A percentile compares a stretch with the other conserved stretches of the same genome.
phyloP scores from a whole-genome alignment of 768 basidiomycete species.

The Leccinum truebloodii region DNA sequence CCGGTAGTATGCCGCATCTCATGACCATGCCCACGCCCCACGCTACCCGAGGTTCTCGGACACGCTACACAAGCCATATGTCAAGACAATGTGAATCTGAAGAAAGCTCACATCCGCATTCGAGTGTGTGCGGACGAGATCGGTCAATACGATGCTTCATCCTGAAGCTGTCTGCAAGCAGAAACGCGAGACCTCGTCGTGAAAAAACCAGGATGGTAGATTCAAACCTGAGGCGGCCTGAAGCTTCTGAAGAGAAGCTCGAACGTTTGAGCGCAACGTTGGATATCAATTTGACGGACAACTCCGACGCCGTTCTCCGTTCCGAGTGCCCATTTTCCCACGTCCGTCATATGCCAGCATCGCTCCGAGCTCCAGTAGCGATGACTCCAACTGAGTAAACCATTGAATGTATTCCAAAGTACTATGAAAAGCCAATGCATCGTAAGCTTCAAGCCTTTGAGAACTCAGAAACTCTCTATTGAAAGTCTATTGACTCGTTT shows the following conservation, averaged over 20 bases:
- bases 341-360: too few species aligned
- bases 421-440: background rate
- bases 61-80: background rate
- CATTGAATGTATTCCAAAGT: too few species aligned
- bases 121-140: background rate
- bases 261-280: background rate
- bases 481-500: background rate
- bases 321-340: background rate
- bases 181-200: background rate
- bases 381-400: background rate
- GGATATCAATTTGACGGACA: too few species aligned
- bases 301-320: too few species aligned
- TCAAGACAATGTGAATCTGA: too few species aligned
- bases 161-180: background rate
- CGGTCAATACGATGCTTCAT: background rate
- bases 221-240: too few species aligned
- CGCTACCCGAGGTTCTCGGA: background rate
- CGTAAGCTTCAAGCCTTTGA: background rate
- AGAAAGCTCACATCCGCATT: background rate
- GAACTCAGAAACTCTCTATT: background rate
- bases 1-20: background rate
- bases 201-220: background rate
- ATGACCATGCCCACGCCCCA: background rate
- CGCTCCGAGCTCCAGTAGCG: background rate
- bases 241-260: background rate